These are phyloP conservation scores for Fusarium devonianum DNA, from an alignment of 2,329 filamentous ascomycete genomes.

Conservation along the genomic window DNA sequence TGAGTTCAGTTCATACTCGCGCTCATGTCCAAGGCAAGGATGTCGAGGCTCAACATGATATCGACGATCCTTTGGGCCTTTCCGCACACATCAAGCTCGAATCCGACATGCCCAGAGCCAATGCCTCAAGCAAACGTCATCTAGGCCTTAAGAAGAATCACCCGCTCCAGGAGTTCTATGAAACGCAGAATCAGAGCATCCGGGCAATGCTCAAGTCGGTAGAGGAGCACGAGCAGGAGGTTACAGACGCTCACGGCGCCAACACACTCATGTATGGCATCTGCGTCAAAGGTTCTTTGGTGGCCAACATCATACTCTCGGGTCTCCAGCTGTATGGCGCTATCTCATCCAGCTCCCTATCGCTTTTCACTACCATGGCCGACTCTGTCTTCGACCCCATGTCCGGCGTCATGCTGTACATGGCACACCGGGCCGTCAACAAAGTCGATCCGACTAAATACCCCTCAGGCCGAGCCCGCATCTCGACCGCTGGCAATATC, in stretches of 20 bases:
- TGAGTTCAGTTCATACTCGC: no score
- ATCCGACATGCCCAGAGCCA: no score
- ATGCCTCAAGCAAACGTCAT: no score
- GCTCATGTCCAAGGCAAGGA: no score
- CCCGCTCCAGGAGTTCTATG: constrained; percentile 84
- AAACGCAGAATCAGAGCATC: constrained; percentile 91
- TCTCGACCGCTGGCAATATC: constrained; percentile 96
- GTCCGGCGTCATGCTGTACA: constrained; percentile 85
- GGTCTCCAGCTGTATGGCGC: constrained; percentile 89
- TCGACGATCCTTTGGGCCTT: no score
- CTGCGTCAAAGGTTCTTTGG: constrained; percentile 72
- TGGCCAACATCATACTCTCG: constrained; percentile 81
- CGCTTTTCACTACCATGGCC: constrained; percentile 96
- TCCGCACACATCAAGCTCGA: no score
- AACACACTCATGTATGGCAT: constrained; percentile 81
- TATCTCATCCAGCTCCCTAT: constrained; percentile 85
- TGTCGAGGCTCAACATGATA: no score
- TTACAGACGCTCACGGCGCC: constrained; percentile 79
- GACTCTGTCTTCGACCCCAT: constrained; percentile 93
- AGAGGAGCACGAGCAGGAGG: constrained; percentile 85
- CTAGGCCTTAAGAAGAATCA: no score
- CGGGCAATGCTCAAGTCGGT: constrained; percentile 90
- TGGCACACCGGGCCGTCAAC: constrained; percentile 87
- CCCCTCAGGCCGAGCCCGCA: constrained; percentile 88
- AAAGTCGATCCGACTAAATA: constrained; percentile 86